A percentile compares a stretch with the other conserved stretches of the same genome.
Conservation (phyloP, 192 early-diverging fungal species). For the Spizellomyces sp. region DNA sequence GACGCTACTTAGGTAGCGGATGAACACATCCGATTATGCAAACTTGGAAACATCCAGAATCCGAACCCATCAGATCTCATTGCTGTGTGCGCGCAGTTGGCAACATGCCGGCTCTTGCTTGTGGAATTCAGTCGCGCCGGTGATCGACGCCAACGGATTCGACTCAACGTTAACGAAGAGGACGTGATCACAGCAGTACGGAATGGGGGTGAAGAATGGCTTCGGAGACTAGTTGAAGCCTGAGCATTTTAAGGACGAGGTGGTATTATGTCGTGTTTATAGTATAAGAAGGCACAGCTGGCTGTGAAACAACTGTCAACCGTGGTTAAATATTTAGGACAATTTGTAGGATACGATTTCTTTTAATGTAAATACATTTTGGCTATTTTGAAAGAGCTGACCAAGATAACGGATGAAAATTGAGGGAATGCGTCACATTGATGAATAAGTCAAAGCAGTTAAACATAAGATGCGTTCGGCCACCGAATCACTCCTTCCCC, state of each 20-base stretch:
- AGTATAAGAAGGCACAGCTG: no score
- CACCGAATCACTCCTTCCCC: no score
- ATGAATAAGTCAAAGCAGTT: no score
- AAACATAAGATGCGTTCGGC: no score
- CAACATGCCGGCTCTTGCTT: constrained; percentile 18
- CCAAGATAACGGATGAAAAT: no score
- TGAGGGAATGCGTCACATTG: no score
- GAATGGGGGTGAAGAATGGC: constrained; percentile 14
- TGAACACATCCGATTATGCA: constrained; percentile 67
- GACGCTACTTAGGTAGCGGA: constrained; percentile 41
- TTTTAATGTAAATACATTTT: no score
- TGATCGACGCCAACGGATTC: constrained; percentile 57
- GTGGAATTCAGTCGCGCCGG: constrained; percentile 45
- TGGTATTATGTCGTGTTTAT: no score
- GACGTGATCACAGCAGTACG: constrained; percentile 77
- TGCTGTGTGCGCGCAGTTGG: constrained; percentile 57
- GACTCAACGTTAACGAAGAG: constrained; percentile 73
- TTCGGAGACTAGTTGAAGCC: constrained; percentile 1
- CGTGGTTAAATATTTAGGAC: no score
- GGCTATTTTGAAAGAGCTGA: no score
- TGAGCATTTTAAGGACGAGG: background rate
- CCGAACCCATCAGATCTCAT: constrained; percentile 65
- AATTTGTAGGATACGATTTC: no score
- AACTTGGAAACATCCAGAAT: constrained; percentile 49
- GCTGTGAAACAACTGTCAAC: no score